Conservation (phyloP, 768 basidiomycete species). For the Glaciozyma antarctica region DNA sequence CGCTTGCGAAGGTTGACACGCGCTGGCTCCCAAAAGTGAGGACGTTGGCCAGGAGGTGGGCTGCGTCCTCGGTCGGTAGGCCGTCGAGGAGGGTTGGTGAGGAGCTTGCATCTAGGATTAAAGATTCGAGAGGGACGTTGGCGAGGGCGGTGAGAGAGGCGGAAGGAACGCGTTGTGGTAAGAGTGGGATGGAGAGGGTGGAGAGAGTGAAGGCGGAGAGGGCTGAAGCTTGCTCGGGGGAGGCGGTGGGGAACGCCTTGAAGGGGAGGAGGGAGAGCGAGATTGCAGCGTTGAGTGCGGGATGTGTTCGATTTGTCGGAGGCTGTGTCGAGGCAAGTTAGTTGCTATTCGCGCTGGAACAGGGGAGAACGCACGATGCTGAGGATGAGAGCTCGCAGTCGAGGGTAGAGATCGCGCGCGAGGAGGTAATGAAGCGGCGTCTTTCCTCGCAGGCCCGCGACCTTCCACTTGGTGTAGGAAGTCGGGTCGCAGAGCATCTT, state of each 20-base stretch:
- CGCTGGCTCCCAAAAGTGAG: neutral
- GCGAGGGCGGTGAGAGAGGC: neutral
- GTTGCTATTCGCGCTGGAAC: too few relatives aligned
- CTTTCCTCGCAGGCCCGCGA: neutral
- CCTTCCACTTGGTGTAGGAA: conserved; percentile 10
- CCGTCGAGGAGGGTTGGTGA: neutral
- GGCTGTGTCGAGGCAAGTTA: neutral
- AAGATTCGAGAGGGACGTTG: neutral
- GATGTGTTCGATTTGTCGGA: neutral
- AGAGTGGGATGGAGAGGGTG: conserved; percentile 10
- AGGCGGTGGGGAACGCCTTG: conserved; percentile 1
- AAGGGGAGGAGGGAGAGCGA: conserved; percentile 22
- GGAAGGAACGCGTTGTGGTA: neutral
- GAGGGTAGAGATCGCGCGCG: neutral
- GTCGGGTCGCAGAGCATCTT: conserved; percentile 21
- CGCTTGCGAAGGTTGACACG: conserved; percentile 1
- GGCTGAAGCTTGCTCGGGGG: neutral
- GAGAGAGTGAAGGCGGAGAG: conserved; percentile 4
- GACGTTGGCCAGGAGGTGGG: conserved; percentile 17
- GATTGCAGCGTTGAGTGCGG: conserved; percentile 8
- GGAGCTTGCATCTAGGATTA: neutral
- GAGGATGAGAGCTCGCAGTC: neutral
- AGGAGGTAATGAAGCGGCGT: conserved; percentile 3
- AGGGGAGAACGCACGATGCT: neutral
- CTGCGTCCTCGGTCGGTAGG: neutral